Conservation (phyloP, 2,329 filamentous ascomycete genomes). For the Cadophora luteo-olivacea region DNA sequence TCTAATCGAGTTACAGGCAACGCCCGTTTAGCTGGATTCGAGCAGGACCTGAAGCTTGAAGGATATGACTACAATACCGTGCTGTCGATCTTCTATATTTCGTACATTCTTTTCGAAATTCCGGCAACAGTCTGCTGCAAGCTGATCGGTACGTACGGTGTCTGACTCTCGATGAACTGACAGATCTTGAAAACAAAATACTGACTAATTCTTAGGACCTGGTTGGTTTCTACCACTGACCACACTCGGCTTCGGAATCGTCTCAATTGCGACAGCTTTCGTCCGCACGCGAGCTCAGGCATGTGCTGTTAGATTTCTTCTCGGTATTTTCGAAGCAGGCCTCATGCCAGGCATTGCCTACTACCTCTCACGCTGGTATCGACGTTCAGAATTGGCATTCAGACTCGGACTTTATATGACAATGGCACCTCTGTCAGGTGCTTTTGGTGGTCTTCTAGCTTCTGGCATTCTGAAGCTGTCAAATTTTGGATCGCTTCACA, state of each 20-base stretch:
- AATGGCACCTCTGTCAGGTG: not conserved
- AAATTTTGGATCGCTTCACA: not conserved
- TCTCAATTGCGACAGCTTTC: not conserved
- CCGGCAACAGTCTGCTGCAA: not conserved
- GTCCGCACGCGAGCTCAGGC: not conserved
- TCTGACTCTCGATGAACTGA: not conserved
- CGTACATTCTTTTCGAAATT: not conserved
- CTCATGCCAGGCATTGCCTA: not conserved
- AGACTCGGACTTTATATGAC: not conserved
- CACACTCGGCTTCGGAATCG: not conserved
- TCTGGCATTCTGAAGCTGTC: not conserved
- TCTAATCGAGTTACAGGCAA: not conserved
- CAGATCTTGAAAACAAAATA: too few relatives aligned
- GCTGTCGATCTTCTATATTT: not conserved
- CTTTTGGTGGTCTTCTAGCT: not conserved
- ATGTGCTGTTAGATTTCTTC: not conserved
- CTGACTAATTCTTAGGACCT: not conserved
- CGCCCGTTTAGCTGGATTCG: not conserved
- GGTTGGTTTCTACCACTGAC: not conserved
- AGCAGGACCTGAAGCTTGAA: not conserved
- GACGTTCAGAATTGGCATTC: not conserved
- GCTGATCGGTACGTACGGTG: not conserved
- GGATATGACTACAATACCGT: slow-evolving; percentile 6
- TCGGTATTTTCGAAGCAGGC: not conserved
- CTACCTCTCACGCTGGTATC: slow-evolving; percentile 5